Evolutionary conservation across 2,329 filamentous ascomycete species (phyloP).

Genomic region (Botryotinia narcissicola): DNA sequence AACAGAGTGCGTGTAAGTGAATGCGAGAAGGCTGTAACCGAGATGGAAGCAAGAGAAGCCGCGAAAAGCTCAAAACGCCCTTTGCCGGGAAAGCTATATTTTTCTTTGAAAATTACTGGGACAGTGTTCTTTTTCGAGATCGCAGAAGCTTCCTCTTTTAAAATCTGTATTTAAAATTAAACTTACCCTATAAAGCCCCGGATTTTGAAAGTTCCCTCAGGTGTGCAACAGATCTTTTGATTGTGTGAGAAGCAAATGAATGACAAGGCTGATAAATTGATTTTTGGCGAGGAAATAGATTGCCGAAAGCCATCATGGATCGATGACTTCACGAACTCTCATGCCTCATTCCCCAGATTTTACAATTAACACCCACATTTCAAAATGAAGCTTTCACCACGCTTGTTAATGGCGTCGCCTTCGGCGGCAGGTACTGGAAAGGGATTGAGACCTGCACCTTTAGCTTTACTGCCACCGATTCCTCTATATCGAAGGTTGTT

Average conservation of each 20-base stretch:
- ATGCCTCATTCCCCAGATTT: constrained; percentile 1
- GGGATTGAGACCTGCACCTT: constrained; percentile 31
- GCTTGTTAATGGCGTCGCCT: constrained; percentile 33
- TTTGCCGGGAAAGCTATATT: not conserved
- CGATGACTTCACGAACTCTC: constrained; percentile 14
- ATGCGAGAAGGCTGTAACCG: constrained; percentile 3
- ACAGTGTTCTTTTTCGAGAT: not conserved
- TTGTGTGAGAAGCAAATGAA: not conserved
- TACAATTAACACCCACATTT: not conserved
- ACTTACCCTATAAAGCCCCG: not conserved
- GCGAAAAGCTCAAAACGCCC: not conserved
- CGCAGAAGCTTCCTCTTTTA: not conserved
- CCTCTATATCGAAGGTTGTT: constrained; percentile 86
- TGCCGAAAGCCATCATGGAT: constrained; percentile 7
- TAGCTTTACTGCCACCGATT: constrained; percentile 48
- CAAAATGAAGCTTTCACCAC: constrained; percentile 31
- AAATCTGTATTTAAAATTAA: not conserved
- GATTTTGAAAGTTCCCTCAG: not conserved
- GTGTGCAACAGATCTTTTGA: not conserved
- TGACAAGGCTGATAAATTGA: constrained; percentile 20
- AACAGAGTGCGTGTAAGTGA: not conserved
- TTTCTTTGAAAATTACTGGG: not conserved
- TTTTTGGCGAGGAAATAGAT: constrained; percentile 16
- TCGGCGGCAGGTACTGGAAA: constrained; percentile 28
- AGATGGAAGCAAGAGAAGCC: not conserved